Evolutionary conservation across 2,329 filamentous ascomycete genomes (phyloP).

Genomic region (Helotiales sp.): DNA sequence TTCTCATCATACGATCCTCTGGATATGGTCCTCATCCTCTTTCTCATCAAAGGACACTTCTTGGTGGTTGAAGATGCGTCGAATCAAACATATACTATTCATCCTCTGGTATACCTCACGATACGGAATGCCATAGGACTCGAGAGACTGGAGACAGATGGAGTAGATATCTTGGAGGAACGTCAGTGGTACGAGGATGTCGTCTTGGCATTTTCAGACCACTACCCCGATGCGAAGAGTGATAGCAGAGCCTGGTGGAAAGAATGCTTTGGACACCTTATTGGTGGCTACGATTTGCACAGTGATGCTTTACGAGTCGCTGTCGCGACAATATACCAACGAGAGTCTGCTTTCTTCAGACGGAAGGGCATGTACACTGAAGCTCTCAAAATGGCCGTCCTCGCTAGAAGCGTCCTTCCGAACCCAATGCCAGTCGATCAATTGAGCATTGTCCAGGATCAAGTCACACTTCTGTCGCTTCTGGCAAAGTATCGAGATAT

Average conservation of each 20-base stretch:
- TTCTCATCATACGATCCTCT: slow-evolving; percentile 25
- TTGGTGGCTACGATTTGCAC: slow-evolving; percentile 20
- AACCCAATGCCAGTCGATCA: slow-evolving; percentile 21
- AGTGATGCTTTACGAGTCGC: slow-evolving; percentile 19
- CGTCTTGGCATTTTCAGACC: slow-evolving; percentile 23
- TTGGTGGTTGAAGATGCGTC: slow-evolving; percentile 19
- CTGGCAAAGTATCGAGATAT: slow-evolving; percentile 27
- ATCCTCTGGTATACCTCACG: slow-evolving; percentile 26
- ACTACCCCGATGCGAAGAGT: slow-evolving; percentile 23
- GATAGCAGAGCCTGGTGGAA: slow-evolving; percentile 29
- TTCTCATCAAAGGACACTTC: slow-evolving; percentile 25
- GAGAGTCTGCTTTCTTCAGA: slow-evolving; percentile 26
- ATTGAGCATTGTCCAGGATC: slow-evolving; percentile 23
- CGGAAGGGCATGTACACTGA: slow-evolving; percentile 23
- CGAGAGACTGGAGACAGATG: slow-evolving; percentile 11
- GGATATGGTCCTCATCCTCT: slow-evolving; percentile 27
- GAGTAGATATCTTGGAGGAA: slow-evolving; percentile 21
- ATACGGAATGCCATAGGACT: slow-evolving; percentile 19
- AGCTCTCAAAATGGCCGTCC: slow-evolving; percentile 24
- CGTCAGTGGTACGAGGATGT: slow-evolving; percentile 26
- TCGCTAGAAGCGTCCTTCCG: slow-evolving; percentile 24
- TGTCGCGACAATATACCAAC: slow-evolving; percentile 24
- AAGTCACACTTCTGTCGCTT: slow-evolving; percentile 22
- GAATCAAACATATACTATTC: slow-evolving; percentile 21
- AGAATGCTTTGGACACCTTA: slow-evolving; percentile 24